phyloP scores from a whole-genome alignment of 2,329 filamentous ascomycete species.

The Claviceps humidiphila region DNA sequence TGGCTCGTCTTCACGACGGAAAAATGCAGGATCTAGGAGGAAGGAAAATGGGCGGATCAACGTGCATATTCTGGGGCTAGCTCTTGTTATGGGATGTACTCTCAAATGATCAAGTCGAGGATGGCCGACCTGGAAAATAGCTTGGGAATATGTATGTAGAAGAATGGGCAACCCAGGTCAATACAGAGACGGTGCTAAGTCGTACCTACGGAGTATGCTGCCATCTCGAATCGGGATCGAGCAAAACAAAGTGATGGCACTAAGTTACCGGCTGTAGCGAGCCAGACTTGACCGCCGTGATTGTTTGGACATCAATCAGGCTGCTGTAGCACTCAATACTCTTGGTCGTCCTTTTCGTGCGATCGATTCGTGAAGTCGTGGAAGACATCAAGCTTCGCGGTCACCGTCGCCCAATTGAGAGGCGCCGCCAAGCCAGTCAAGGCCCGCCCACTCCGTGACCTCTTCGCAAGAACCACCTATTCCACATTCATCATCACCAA shows the following conservation, averaged over 20 bases:
- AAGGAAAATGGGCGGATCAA: neutral
- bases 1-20: neutral
- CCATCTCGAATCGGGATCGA: neutral
- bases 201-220: neutral
- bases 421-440: neutral
- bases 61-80: neutral
- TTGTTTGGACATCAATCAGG: neutral
- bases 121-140: neutral
- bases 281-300: neutral
- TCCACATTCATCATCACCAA: slow-evolving; percentile 1
- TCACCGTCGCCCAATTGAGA: neutral
- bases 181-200: neutral
- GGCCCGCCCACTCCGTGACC: neutral
- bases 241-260: neutral
- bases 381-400: neutral
- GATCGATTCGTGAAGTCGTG: neutral
- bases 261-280: neutral
- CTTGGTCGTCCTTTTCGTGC: neutral
- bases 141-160: neutral
- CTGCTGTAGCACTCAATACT: neutral
- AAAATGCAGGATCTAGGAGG: neutral
- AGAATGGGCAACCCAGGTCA: neutral
- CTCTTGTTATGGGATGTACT: neutral
- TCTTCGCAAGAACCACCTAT: slow-evolving; percentile 8
- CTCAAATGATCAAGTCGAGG: neutral